Base-by-base conservation (phyloP, 2,329 filamentous ascomycete species). In the Saccharata proteae region DNA sequence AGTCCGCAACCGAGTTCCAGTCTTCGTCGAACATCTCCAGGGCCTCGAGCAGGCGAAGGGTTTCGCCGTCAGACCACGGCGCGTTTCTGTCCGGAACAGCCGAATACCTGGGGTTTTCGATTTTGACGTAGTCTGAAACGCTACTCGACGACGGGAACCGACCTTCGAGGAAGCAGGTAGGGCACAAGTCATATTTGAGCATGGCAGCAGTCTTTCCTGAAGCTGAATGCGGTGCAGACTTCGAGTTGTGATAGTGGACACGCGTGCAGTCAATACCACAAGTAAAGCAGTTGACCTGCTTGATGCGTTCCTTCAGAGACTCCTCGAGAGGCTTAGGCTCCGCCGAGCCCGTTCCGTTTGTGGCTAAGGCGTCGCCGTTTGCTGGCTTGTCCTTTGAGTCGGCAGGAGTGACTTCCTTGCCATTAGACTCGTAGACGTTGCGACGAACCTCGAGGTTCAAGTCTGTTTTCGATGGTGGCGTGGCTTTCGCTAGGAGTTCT, bases 21-120 rank as follows among this genome's bases (percentile, higher is more conserved):
- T 96, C 84, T 38, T 96, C 88, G 42, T 96, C 88, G 46, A 88
- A 93, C 45, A 80, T 73, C 59, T 98, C 90, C 29, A 98, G 65
- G 6, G 75, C 92, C 55, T 98, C 90, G 5, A 98, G 69, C 21
- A 98, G 69, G 29, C 85, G 69, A n/a, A 98, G 65, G 10, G 83
- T 72, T 58, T 98, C 90, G 10, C 81, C 76, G 48, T 96, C 86
- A 13, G 79, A 80, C 90, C 90, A 98, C 2, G 84, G 77, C 11
- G 82, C 76, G 48, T 94, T 84, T 31, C 82, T 73, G 45, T 93
- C 86, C 2, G 80, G 64, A n/a, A 81, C 66, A 2, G 74, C 70
- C 4, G 79, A 76, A 54, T 93, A 88, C 4, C 71, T 71, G n/a
- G 79, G 77, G 48, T 94, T 92, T 52, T 94, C 86, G 44, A 90